These are phyloP conservation scores for Pseudogymnoascus sp. DNA, from an alignment of 2,329 filamentous ascomycete genomes.

Conservation along the genomic window DNA sequence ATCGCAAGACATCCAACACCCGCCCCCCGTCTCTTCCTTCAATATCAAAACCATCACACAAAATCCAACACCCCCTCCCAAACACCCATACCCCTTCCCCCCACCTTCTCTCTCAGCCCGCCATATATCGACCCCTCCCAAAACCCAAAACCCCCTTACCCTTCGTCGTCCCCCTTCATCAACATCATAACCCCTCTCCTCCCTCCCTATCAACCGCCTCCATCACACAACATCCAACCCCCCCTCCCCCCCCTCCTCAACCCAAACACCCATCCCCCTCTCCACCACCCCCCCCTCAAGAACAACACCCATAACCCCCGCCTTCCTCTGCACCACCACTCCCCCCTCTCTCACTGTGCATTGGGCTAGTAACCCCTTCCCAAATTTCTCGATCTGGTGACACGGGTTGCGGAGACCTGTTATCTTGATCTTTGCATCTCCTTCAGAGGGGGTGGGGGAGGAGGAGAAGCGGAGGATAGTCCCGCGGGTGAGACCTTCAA, in stretches of 20 bases:
- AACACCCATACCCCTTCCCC: no score
- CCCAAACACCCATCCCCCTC: no score
- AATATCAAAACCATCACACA: no score
- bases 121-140: no score
- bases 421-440: constrained; percentile 15
- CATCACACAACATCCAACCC: no score
- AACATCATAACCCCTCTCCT: constrained; percentile 31
- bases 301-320: no score
- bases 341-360: constrained; percentile 5
- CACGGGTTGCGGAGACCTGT: constrained; percentile 18
- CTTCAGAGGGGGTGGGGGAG: neutral
- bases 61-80: no score
- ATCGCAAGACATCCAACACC: no score
- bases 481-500: constrained; percentile 12
- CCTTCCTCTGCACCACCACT: no score
- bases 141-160: neutral
- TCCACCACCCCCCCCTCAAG: no score
- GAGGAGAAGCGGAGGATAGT: constrained; percentile 17
- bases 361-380: constrained; percentile 15
- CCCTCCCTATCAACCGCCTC: constrained; percentile 15
- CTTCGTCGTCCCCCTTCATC: constrained; percentile 4
- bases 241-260: no score
- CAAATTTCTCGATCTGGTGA: constrained; percentile 16
- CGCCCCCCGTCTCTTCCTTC: no score
- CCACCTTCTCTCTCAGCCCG: constrained; percentile 18